Base-by-base conservation (phyloP, 306 rosid species). In the Canavalia gladiata region DNA sequence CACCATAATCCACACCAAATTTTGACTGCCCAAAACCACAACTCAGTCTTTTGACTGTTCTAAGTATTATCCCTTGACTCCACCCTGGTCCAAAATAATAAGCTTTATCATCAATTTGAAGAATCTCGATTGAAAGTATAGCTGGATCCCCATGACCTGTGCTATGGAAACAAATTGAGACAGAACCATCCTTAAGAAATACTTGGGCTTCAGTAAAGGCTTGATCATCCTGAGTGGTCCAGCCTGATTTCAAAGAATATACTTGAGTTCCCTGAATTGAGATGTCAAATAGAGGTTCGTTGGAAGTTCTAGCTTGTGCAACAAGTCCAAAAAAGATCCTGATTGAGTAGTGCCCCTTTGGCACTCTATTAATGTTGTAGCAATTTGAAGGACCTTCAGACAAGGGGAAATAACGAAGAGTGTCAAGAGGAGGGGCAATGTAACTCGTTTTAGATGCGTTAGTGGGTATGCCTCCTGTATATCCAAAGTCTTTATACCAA, bases 101-200 rank as follows among this genome's bases (percentile, higher is more conserved):
- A 31, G 97, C 97, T 56, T 77, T 79, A 66, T 84, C 86, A 84
- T 91, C 90, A 56, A 95, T 78, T 87, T 95, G 97, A 82, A 95
- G 99, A 87, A 95, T 90, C 88, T 93, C 98, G 67, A 95, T 87
- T 4, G 99, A 86, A 84, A 95, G 90, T n/a, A 95, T 86, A 31
- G 98, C 89, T n/a, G 99, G 99, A 89, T 93, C 99, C 63, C 99
- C 99, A 74, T 95, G 99, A 63, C 99, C 99, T 1, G 99, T 95
- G 84, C 97, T 90, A 81, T 95, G 99, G 47, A 95, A 95, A 86
- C 99, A 95, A 68, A 95, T 73, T 47, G 97, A 95, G 63, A 87
- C 93, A 39, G 97, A 86, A 70, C 90, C 88, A 78, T 93, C 88
- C 52, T 4, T 77, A 72, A 95, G 90, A 92, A 85, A 88, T 51